Evolutionary conservation across 257 asterid genomes (phyloP), one percentile per base, ranked within the genome.

Genomic region (Solanum clarkiae): DNA sequence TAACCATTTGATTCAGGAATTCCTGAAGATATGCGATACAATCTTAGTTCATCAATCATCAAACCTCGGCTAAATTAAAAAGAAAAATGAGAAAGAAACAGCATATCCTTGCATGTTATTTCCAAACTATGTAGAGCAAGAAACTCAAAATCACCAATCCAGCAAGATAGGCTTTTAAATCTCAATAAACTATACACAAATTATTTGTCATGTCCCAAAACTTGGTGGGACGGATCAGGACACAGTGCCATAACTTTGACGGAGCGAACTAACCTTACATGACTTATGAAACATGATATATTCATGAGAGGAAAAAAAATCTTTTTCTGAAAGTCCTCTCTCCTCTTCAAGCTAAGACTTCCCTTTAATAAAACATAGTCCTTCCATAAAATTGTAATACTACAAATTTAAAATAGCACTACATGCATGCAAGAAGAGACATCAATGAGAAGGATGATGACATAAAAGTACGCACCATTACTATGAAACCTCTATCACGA

Each of bases 1-100:
- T 87, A 91, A 54, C 93, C 93, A 79, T 91, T 91, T 86, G 93
- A 90, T 80, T 91, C 93, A 13, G 91, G 92, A 69, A 91, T 84
- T 47, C 90, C 93, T 91, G 88, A 42, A 84, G 82, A 57, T 55
- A 80, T 55, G 36, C 26, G 29, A 49, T 47, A 53, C 62, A 71
- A 65, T 20, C 87, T 70, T 84, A 24, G 36, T 40, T 45, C 86
- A 65, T 82, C 56, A 14, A 22, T 82, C n/a, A 81, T 83, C 87
- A 80, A 84, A 85, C 22, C 70, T 68, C 26, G 13, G 54, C 82
- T 17, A 84, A 70, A 51, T 56, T 84, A 16, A 10, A 26, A 55
- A 29, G 20, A 13, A 70, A n/a, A n/a, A 14, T 45, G 40, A 45
- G 20, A 72, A 45, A 72, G 40, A 72, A 45, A 45, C 36, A n/a